A percentile compares a stretch with the other conserved stretches of the same genome.
Conservation (phyloP, 352 stramenopile species). For the Pythium biforme region DNA sequence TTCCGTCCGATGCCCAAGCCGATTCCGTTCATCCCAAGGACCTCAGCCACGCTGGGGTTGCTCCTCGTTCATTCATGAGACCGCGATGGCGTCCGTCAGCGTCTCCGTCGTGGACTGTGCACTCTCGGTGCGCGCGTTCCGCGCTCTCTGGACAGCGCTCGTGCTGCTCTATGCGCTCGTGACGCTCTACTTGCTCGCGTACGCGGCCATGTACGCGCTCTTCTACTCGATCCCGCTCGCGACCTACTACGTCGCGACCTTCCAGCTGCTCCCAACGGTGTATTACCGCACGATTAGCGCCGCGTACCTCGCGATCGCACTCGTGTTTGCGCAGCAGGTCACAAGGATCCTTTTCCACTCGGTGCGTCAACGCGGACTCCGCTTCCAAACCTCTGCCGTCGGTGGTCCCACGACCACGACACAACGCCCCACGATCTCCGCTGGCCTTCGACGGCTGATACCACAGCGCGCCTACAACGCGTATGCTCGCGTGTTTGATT, state of each 20-base stretch:
- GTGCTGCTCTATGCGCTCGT: neutral
- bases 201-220: slow-evolving; percentile 2
- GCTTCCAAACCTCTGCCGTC: neutral
- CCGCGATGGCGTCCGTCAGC: neutral
- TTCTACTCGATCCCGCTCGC: slow-evolving; percentile 5
- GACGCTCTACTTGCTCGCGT: slow-evolving; percentile 1
- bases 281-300: slow-evolving; percentile 1
- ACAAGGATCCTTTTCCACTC: neutral
- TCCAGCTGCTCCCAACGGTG: neutral
- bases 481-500: neutral
- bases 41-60: no score
- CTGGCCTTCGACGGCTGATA: neutral
- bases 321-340: neutral
- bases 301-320: neutral
- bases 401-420: no score
- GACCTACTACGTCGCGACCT: slow-evolving; percentile 11
- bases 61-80: neutral
- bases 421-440: neutral
- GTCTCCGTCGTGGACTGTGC: neutral
- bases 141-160: neutral
- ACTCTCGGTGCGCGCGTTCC: neutral
- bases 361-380: neutral
- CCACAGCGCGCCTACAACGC: neutral
- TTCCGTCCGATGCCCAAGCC: neutral
- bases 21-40: no score